Evolutionary conservation across 2,329 filamentous ascomycete species (phyloP).

Genomic region (Ustilaginoidea virens): DNA sequence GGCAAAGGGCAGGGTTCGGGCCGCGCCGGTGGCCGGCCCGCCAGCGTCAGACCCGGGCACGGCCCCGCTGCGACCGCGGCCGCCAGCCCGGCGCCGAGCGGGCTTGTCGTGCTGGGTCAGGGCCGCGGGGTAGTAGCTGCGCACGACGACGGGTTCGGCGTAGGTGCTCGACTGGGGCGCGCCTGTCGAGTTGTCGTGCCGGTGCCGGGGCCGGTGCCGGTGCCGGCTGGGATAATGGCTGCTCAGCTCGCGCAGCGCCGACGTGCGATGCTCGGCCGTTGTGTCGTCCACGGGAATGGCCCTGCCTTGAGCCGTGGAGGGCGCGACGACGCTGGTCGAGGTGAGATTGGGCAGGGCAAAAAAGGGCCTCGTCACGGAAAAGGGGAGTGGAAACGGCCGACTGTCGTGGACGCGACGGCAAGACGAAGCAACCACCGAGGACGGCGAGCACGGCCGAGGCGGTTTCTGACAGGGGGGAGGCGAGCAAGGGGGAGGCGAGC

Average conservation of each 20-base stretch:
- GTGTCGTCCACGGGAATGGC: conserved; percentile 41
- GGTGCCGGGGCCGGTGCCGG: conserved; percentile 38
- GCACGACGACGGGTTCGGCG: conserved; percentile 50
- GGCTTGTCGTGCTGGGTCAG: conserved; percentile 16
- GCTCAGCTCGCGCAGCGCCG: conserved; percentile 44
- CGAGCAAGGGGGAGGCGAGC: no score
- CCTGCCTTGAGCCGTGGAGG: conserved; percentile 38
- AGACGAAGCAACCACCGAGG: conserved; percentile 11
- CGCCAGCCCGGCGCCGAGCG: conserved; percentile 13
- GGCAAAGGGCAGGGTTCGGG: conserved; percentile 18
- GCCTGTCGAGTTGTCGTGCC: conserved; percentile 39
- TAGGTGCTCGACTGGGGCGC: conserved; percentile 43
- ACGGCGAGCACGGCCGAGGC: conserved; percentile 5
- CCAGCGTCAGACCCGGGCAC: conserved; percentile 14
- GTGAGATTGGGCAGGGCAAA: conserved; percentile 32
- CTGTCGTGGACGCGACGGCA: conserved; percentile 12
- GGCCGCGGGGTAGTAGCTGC: conserved; percentile 40
- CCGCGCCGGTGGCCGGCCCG: conserved; percentile 14
- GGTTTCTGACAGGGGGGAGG: no score
- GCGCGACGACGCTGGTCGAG: conserved; percentile 36
- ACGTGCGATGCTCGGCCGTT: conserved; percentile 40
- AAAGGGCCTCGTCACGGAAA: conserved; percentile 33
- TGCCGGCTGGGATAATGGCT: conserved; percentile 40
- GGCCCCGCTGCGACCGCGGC: conserved; percentile 6
- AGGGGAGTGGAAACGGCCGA: conserved; percentile 25